Evolutionary conservation across 257 asterid genomes (phyloP), one percentile per base, ranked within the genome.

Genomic region (Plantago elongata): DNA sequence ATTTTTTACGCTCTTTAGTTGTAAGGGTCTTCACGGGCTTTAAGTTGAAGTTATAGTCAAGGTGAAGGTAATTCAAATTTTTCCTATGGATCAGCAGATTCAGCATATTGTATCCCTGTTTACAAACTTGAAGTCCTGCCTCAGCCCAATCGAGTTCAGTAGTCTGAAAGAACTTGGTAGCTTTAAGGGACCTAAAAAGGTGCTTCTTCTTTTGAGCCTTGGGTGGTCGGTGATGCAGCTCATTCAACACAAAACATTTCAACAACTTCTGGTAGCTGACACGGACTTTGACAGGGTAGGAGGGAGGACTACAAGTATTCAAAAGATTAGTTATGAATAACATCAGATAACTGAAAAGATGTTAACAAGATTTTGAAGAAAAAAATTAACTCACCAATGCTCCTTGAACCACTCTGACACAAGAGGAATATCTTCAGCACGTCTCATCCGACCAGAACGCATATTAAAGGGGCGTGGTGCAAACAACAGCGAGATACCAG

Each of bases 71-170:
- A 70, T 93, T 93, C 78, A 93, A 75, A 69, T 89, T 89, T 72
- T 89, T 93, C 77, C 99, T 79, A 66, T 93, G 99, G 77, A 93
- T 93, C 80, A 93, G 71, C 66, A 93, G 71, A 77, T 93, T 93
- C 75, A 93, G 80, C 99, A 93, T 89, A 69, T 89, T 93, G 79
- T 93, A 93, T 30, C 99, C 99, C 80, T 93, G 99, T 82, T 89
- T 87, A 59, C 99, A 93, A 75, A 93, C 97, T 85, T 93, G 99
- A 11, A 93, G 88, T 30, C 96, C 99, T 44, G 96, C 97, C 80
- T 89, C 97, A 62, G 97, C 99, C 96, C 97, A 93, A 83, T 93
- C 97, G 67, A 93, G 96, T 69, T 87, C 96, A 57, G 99, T 93
- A 46, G 97, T 89, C 77, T 89, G 97, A 76, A 89, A 93, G 70